phyloP scores from a whole-genome alignment of 2,329 filamentous ascomycete species.

The Aspergillus sp. region DNA sequence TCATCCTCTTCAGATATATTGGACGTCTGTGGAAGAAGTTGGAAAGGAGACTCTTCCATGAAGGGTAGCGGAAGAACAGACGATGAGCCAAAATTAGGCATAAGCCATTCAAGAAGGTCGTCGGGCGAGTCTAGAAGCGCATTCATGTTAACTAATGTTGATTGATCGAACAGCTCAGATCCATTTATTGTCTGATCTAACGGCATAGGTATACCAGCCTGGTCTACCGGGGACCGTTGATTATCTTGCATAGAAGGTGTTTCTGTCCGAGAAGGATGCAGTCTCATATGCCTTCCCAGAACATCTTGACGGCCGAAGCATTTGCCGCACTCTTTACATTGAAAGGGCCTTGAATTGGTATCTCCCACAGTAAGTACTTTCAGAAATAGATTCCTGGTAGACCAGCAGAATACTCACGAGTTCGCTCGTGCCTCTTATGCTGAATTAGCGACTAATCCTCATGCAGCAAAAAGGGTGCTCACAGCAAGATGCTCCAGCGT shows the following conservation, averaged over 20 bases:
- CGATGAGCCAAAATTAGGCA: slow-evolving; percentile 7
- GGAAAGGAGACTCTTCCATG: slow-evolving; percentile 1
- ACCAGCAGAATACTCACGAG: slow-evolving; percentile 2
- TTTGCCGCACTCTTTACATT: slow-evolving; percentile 12
- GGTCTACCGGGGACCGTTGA: neutral
- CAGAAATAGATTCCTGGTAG: neutral
- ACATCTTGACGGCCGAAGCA: slow-evolving; percentile 18
- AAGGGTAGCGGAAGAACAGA: slow-evolving; percentile 6
- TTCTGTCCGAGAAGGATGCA: slow-evolving; percentile 7
- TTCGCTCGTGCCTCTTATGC: slow-evolving; percentile 10
- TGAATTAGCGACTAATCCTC: neutral
- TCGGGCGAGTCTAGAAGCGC: slow-evolving; percentile 3
- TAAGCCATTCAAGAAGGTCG: slow-evolving; percentile 10
- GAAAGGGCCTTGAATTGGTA: slow-evolving; percentile 13
- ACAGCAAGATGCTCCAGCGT: slow-evolving; percentile 15
- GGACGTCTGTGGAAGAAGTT: neutral
- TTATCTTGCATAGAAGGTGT: neutral
- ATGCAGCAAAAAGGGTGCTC: neutral
- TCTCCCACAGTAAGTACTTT: slow-evolving; percentile 4
- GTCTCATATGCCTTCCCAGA: slow-evolving; percentile 11
- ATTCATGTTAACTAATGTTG: neutral
- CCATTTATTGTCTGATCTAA: neutral
- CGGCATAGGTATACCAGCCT: neutral
- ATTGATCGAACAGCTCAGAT: neutral
- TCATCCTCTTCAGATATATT: neutral